Evolutionary conservation across 225 moss, liverwort and hornwort species (phyloP).

Genomic region (Neckera pumila): DNA sequence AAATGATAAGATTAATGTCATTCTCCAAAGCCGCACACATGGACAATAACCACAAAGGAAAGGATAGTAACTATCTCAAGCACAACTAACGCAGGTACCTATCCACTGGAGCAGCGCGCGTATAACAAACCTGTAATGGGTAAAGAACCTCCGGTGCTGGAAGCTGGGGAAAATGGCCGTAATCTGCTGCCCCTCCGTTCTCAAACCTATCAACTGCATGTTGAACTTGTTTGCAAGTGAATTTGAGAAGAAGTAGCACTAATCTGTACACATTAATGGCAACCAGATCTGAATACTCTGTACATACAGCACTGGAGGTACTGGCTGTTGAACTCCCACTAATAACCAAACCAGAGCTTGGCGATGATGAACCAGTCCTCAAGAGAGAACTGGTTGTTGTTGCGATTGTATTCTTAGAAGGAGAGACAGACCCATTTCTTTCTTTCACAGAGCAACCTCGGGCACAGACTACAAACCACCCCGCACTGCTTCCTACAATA

Average conservation of each 20-base stretch:
- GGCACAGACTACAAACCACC: slow-evolving; percentile 88
- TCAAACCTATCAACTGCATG: slow-evolving; percentile 69
- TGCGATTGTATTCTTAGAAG: slow-evolving; percentile 15
- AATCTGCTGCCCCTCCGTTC: slow-evolving; percentile 59
- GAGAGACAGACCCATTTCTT: slow-evolving; percentile 5
- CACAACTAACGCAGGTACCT: neutral
- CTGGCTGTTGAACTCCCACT: slow-evolving; percentile 30
- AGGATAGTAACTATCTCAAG: neutral
- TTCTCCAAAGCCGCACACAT: neutral
- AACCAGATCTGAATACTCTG: slow-evolving; percentile 89
- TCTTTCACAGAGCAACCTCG: slow-evolving; percentile 53
- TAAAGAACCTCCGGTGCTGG: slow-evolving; percentile 93
- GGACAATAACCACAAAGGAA: neutral
- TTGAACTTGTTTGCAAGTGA: slow-evolving; percentile 71
- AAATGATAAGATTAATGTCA: neutral
- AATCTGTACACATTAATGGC: slow-evolving; percentile 87
- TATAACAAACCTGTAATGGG: slow-evolving; percentile 52
- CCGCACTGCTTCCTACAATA: slow-evolving; percentile 50
- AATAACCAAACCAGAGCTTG: slow-evolving; percentile 16
- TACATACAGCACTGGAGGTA: slow-evolving; percentile 21
- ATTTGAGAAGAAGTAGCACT: slow-evolving; percentile 70
- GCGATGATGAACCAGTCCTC: slow-evolving; percentile 32
- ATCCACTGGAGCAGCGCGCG: neutral
- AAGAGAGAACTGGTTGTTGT: slow-evolving; percentile 23
- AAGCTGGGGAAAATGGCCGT: slow-evolving; percentile 67